These are phyloP conservation scores for Phytophthora kernoviae DNA, from an alignment of 352 stramenopile genomes.

Conservation along the genomic window DNA sequence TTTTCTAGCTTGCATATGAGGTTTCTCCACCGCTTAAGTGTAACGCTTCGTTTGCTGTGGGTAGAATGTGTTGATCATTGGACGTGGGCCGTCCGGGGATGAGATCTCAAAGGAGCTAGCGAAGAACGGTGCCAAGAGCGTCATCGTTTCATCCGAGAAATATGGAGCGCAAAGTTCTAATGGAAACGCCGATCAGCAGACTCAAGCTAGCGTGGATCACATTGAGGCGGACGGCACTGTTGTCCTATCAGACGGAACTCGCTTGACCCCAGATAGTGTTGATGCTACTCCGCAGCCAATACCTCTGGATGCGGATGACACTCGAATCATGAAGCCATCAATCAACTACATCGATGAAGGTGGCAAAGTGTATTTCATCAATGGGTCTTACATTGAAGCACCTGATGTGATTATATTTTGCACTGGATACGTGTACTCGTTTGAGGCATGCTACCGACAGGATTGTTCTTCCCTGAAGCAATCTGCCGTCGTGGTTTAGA, in stretches of 20 bases:
- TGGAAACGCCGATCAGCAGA: background rate
- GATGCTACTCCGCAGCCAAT: constrained; percentile 1
- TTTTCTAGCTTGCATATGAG: background rate
- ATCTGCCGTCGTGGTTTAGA: background rate
- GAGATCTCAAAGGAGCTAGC: constrained; percentile 64
- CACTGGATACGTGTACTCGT: constrained; percentile 57
- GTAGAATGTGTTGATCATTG: constrained; percentile 53
- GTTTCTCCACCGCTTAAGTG: background rate
- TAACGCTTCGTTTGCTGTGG: background rate
- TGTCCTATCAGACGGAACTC: constrained; percentile 11
- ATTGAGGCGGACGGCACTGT: constrained; percentile 14
- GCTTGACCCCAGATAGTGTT: constrained; percentile 1
- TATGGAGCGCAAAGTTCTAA: constrained; percentile 1
- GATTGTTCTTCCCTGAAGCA: constrained; percentile 38
- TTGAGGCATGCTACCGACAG: constrained; percentile 35
- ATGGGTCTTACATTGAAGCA: constrained; percentile 34
- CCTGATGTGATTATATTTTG: constrained; percentile 63
- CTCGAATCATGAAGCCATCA: constrained; percentile 40
- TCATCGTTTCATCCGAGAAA: constrained; percentile 46
- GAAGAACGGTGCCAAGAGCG: constrained; percentile 23
- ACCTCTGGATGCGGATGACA: constrained; percentile 9
- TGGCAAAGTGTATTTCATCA: constrained; percentile 41
- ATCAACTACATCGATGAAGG: constrained; percentile 38
- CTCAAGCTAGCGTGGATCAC: constrained; percentile 6
- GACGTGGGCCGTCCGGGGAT: constrained; percentile 51